These are phyloP conservation scores for Boletus huronensis DNA, from an alignment of 768 basidiomycete species.

Conservation along the genomic window DNA sequence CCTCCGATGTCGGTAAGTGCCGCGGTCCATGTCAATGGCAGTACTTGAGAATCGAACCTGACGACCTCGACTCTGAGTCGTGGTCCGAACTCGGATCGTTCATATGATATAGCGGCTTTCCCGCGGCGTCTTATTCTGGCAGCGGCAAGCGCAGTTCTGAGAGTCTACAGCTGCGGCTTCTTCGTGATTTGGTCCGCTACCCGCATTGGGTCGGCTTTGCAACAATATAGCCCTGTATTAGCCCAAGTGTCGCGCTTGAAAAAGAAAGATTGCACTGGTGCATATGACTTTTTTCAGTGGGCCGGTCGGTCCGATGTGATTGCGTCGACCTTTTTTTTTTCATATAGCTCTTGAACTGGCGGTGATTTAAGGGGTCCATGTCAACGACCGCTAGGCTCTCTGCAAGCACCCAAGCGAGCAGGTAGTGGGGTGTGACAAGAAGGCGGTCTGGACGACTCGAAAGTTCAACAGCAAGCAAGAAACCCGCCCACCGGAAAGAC, in stretches of 20 bases:
- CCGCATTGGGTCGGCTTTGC: background rate
- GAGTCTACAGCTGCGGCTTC: background rate
- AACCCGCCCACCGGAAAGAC: background rate
- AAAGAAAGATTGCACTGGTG: conserved; percentile 11
- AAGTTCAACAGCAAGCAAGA: background rate
- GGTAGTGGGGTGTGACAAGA: background rate
- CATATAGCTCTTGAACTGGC: background rate
- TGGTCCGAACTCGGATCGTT: background rate
- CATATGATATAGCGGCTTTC: background rate
- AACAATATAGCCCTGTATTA: background rate
- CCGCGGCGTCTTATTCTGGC: conserved; percentile 1
- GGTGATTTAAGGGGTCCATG: conserved; percentile 3
- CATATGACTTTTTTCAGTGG: conserved; percentile 6
- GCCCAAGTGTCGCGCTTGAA: conserved; percentile 2
- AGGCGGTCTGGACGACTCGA: background rate
- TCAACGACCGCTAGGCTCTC: background rate
- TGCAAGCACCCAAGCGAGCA: background rate
- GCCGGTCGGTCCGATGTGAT: background rate
- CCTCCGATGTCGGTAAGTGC: background rate
- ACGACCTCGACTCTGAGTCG: background rate
- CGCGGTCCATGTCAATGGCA: background rate
- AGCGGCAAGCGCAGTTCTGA: background rate
- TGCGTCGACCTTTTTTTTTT: background rate
- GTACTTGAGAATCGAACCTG: background rate
- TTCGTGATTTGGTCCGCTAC: background rate